phyloP scores from a whole-genome alignment of 2,329 filamentous ascomycete species.

The Fusarium luffae region DNA sequence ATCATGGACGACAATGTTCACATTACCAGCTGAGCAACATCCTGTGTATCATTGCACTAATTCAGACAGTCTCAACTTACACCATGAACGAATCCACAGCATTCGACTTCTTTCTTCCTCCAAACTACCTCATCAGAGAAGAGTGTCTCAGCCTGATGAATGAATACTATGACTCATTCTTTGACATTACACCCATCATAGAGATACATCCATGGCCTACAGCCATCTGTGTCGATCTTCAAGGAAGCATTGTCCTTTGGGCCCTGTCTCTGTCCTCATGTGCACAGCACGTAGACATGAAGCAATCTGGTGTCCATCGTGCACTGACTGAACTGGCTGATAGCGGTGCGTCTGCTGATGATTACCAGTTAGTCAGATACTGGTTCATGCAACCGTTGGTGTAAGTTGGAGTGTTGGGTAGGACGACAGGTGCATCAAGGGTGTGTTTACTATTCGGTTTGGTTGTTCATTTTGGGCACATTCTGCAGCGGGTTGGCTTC shows the following conservation, averaged over 20 bases:
- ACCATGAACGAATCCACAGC: not conserved
- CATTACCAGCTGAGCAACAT: not conserved
- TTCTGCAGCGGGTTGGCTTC: not conserved
- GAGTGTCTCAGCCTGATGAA: constrained; percentile 5
- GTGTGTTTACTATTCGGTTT: not conserved
- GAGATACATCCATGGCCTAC: not conserved
- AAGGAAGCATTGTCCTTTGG: constrained; percentile 8
- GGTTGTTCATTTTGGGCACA: not conserved
- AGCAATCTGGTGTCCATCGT: not conserved
- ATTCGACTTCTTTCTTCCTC: not conserved
- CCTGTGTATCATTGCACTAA: not conserved
- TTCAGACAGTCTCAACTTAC: not conserved
- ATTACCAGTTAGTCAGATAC: constrained; percentile 16
- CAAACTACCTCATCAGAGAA: not conserved
- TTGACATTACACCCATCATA: not conserved
- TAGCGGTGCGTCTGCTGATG: constrained; percentile 18
- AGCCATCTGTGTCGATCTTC: constrained; percentile 1
- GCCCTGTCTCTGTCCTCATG: not conserved
- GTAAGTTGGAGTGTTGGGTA: not conserved
- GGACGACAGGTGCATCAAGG: not conserved
- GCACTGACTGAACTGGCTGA: constrained; percentile 20
- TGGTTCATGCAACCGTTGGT: not conserved
- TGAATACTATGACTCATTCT: not conserved
- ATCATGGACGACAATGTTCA: not conserved
- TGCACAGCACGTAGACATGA: constrained; percentile 12